phyloP scores from a whole-genome alignment of 495 filamentous ascomycete genomes.

The Chlorociboria aeruginascens region DNA sequence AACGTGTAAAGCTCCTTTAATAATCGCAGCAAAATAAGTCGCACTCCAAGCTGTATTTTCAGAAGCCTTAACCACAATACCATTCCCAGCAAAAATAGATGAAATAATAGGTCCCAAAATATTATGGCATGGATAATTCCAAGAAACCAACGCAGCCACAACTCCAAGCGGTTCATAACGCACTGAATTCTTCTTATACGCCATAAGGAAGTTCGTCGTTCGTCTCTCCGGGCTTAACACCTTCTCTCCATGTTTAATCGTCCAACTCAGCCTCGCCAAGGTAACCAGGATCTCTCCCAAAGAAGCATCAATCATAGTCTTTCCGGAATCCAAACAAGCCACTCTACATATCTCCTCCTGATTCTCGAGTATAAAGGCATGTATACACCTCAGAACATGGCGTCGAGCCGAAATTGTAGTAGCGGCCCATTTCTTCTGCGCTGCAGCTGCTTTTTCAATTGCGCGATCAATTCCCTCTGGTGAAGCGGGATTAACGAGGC shows the following conservation, averaged over 20 bases:
- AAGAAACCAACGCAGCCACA: constrained; percentile 83
- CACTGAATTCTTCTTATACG: constrained; percentile 89
- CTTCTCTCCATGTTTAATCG: constrained; percentile 79
- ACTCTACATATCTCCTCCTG: constrained; percentile 76
- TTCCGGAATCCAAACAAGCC: constrained; percentile 92
- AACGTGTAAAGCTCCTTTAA: constrained; percentile 61
- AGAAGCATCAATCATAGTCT: constrained; percentile 85
- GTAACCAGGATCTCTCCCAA: constrained; percentile 94
- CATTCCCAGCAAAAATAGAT: constrained; percentile 86
- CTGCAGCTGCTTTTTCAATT: constrained; percentile 57
- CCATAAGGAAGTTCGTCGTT: constrained; percentile 80
- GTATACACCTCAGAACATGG: constrained; percentile 67
- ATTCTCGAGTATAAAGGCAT: constrained; percentile 78
- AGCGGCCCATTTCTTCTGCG: constrained; percentile 69
- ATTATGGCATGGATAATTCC: constrained; percentile 98
- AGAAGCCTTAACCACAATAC: constrained; percentile 79
- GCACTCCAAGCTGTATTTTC: constrained; percentile 91
- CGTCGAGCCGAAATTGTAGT: constrained; percentile 70
- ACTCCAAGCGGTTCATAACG: constrained; percentile 87
- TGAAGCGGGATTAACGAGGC: constrained; percentile 66
- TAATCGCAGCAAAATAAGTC: constrained; percentile 65
- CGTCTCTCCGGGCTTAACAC: constrained; percentile 59
- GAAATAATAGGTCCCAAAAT: constrained; percentile 84
- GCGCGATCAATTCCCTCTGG: constrained; percentile 70
- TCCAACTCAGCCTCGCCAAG: constrained; percentile 89